Conservation (phyloP, 2,329 filamentous ascomycete genomes). For the Cordyceps cicadae region DNA sequence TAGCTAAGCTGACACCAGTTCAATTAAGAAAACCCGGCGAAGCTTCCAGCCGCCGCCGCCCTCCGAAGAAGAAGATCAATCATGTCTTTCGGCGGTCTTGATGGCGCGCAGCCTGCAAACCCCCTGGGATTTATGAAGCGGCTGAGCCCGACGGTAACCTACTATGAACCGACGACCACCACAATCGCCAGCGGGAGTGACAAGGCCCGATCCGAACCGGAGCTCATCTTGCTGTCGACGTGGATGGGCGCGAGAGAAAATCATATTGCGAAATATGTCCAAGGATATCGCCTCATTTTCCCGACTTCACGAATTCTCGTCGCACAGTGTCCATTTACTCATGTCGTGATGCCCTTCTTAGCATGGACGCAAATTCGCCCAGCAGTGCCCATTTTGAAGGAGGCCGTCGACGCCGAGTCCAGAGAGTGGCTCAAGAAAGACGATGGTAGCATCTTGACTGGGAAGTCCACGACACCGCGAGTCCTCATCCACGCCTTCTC, state of each 20-base stretch:
- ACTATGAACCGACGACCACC: slow-evolving; percentile 22
- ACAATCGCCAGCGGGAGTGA: background rate
- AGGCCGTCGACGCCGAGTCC: slow-evolving; percentile 19
- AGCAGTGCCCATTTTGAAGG: slow-evolving; percentile 32
- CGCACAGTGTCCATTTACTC: slow-evolving; percentile 31
- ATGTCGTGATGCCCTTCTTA: slow-evolving; percentile 26
- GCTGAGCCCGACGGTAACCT: slow-evolving; percentile 30
- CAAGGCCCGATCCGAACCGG: slow-evolving; percentile 26
- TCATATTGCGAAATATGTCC: slow-evolving; percentile 45
- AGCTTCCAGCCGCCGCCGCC: background rate
- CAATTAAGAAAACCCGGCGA: background rate
- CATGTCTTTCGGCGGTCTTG: background rate
- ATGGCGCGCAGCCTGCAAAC: background rate
- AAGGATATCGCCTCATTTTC: slow-evolving; percentile 35
- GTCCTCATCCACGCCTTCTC: slow-evolving; percentile 44
- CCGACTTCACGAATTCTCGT: slow-evolving; percentile 39
- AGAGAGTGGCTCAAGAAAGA: slow-evolving; percentile 12
- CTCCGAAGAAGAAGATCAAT: background rate
- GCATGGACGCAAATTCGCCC: slow-evolving; percentile 28
- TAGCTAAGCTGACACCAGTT: background rate
- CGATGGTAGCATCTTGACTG: background rate
- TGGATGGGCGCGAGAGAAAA: slow-evolving; percentile 45
- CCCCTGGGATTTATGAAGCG: slow-evolving; percentile 7
- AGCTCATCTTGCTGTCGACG: slow-evolving; percentile 38
- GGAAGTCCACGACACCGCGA: slow-evolving; percentile 8